Conservation (phyloP, 352 stramenopile genomes). For the Pythium pyrilobum region DNA sequence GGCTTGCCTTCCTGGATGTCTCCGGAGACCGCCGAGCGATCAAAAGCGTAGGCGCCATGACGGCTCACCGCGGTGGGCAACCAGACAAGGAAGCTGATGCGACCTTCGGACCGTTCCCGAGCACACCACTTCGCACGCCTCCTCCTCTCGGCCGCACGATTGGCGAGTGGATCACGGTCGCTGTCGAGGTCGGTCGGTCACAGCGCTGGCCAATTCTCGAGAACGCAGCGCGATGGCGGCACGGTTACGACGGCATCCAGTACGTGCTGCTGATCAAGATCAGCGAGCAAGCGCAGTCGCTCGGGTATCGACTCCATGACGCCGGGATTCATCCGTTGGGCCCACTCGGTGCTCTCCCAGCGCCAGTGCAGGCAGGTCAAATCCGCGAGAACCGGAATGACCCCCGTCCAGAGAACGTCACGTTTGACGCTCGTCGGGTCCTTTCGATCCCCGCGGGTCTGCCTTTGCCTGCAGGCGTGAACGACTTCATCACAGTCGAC, state of each 20-base stretch:
- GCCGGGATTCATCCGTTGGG: background rate
- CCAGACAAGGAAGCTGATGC: slow-evolving; percentile 25
- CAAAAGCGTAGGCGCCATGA: slow-evolving; percentile 12
- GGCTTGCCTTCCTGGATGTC: slow-evolving; percentile 1
- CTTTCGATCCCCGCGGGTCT: background rate
- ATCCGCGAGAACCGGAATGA: no score
- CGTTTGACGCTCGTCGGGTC: background rate
- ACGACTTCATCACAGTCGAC: slow-evolving; percentile 2
- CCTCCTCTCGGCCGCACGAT: background rate
- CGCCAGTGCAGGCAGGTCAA: background rate
- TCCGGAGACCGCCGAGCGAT: slow-evolving; percentile 12
- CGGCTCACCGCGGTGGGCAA: background rate
- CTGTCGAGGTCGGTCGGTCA: slow-evolving; percentile 16
- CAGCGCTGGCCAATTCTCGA: slow-evolving; percentile 10
- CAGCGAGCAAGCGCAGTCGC: background rate
- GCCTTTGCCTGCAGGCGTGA: background rate
- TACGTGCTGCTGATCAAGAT: slow-evolving; percentile 22
- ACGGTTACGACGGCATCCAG: slow-evolving; percentile 9
- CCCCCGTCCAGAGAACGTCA: no score
- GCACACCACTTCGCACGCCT: background rate
- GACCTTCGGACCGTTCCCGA: slow-evolving; percentile 9
- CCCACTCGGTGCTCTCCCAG: background rate
- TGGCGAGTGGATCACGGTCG: slow-evolving; percentile 18
- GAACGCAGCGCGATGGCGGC: slow-evolving; percentile 6
- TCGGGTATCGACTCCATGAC: slow-evolving; percentile 17